These are phyloP conservation scores for Daphne laureola DNA, from an alignment of 441 rosid genomes.

Conservation along the genomic window DNA sequence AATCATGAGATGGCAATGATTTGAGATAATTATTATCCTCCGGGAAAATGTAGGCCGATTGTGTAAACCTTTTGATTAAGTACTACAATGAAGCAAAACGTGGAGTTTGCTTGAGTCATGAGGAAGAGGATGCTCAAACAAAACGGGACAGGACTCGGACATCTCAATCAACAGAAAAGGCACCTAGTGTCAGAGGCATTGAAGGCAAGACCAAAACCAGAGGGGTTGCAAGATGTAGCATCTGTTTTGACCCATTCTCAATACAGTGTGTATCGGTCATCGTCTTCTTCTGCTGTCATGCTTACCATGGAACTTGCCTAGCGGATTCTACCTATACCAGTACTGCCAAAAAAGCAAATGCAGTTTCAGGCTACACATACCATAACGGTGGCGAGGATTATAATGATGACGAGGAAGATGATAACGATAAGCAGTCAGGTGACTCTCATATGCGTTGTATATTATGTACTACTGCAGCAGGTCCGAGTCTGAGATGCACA, in stretches of 20 bases:
- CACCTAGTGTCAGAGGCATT: conserved; percentile 33
- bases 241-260: conserved; percentile 88
- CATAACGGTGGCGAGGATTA: conserved; percentile 35
- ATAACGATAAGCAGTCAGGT: conserved; percentile 28
- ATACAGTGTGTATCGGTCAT: conserved; percentile 70
- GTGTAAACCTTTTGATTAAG: conserved; percentile 81
- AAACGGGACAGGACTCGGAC: conserved; percentile 41
- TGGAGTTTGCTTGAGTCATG: conserved; percentile 60
- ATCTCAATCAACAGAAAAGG: conserved; percentile 40
- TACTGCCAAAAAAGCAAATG: conserved; percentile 28
- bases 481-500: conserved; percentile 6
- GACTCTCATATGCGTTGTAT: conserved; percentile 68
- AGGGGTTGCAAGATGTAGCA: conserved; percentile 87
- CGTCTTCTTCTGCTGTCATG: conserved; percentile 92
- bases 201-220: conserved; percentile 86
- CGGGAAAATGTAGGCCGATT: conserved; percentile 60
- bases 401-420: conserved; percentile 37
- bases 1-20: no score
- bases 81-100: conserved; percentile 85
- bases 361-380: conserved; percentile 31
- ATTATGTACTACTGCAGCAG: conserved; percentile 87
- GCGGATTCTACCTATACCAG: conserved; percentile 64
- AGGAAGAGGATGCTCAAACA: conserved; percentile 52
- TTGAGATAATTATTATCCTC: neutral
- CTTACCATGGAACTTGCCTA: conserved; percentile 81